These are phyloP conservation scores for Pseudocercospora fuligena DNA, from an alignment of 2,329 filamentous ascomycete genomes.

Conservation along the genomic window DNA sequence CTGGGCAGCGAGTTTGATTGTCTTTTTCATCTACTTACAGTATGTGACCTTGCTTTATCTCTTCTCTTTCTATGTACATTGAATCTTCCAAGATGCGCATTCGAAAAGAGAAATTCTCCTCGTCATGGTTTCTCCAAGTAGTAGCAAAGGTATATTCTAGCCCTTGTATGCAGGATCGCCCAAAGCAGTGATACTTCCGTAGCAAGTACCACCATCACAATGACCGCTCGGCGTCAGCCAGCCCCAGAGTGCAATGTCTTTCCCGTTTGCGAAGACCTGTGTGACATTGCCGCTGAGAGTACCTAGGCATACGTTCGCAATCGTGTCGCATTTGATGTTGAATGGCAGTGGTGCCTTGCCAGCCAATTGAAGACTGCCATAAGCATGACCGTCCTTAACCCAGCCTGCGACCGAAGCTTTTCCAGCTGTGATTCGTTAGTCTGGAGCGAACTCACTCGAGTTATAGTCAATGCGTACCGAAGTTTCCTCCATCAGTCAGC, in stretches of 20 bases:
- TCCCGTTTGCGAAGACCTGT: constrained; percentile 22
- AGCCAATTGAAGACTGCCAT: constrained; percentile 15
- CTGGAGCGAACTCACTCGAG: neutral
- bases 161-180: constrained; percentile 23
- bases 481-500: constrained; percentile 20
- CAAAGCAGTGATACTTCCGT: constrained; percentile 16
- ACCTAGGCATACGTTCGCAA: constrained; percentile 15
- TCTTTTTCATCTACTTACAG: neutral
- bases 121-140: no score
- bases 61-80: no score
- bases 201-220: constrained; percentile 19
- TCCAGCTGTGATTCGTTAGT: constrained; percentile 12
- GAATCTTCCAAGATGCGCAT: no score
- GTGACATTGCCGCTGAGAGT: constrained; percentile 23
- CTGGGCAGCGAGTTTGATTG: no score
- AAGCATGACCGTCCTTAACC: constrained; percentile 24
- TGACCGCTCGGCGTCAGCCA: constrained; percentile 21
- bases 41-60: neutral
- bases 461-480: constrained; percentile 5
- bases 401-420: constrained; percentile 20
- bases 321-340: constrained; percentile 20
- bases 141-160: neutral
- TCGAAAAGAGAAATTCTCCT: no score
- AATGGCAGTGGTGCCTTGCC: constrained; percentile 21
- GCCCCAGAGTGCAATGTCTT: constrained; percentile 23